A percentile compares a stretch with the other conserved stretches of the same genome.
These are phyloP conservation scores for Curvularia sp. DNA, from an alignment of 2,329 filamentous ascomycete species.

Conservation along the genomic window DNA sequence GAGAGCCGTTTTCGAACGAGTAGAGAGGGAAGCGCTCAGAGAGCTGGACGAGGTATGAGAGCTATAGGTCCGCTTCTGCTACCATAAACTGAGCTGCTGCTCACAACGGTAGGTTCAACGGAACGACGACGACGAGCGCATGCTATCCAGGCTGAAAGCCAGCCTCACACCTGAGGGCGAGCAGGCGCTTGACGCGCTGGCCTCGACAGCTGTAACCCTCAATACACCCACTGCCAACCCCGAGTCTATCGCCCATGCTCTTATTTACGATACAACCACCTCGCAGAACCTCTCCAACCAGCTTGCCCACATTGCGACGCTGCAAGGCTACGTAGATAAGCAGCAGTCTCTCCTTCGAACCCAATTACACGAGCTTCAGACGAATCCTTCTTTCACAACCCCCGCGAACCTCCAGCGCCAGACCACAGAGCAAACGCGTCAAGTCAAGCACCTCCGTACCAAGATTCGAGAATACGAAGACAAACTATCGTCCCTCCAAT, in stretches of 20 bases:
- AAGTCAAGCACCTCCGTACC: constrained; percentile 69
- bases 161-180: constrained; percentile 40
- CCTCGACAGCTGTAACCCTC: constrained; percentile 48
- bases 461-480: constrained; percentile 70
- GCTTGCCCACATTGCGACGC: constrained; percentile 41
- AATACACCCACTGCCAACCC: constrained; percentile 40
- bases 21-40: constrained; percentile 66
- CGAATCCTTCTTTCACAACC: constrained; percentile 50
- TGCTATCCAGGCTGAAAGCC: constrained; percentile 33
- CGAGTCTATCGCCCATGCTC: constrained; percentile 43
- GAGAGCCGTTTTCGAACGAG: constrained; percentile 61
- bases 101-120: constrained; percentile 29
- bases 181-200: constrained; percentile 46
- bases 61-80: constrained; percentile 21
- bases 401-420: constrained; percentile 67
- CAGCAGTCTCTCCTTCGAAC: constrained; percentile 41
- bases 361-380: constrained; percentile 41
- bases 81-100: constrained; percentile 13
- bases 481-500: constrained; percentile 49
- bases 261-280: constrained; percentile 43
- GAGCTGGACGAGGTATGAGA: constrained; percentile 55
- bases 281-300: constrained; percentile 43
- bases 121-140: constrained; percentile 31
- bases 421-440: constrained; percentile 76
- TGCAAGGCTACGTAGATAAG: constrained; percentile 44